Evolutionary conservation across 805 yeast genomes (phyloP), one percentile per base, ranked within the genome.

Genomic region (Teunomyces gatunensis): DNA sequence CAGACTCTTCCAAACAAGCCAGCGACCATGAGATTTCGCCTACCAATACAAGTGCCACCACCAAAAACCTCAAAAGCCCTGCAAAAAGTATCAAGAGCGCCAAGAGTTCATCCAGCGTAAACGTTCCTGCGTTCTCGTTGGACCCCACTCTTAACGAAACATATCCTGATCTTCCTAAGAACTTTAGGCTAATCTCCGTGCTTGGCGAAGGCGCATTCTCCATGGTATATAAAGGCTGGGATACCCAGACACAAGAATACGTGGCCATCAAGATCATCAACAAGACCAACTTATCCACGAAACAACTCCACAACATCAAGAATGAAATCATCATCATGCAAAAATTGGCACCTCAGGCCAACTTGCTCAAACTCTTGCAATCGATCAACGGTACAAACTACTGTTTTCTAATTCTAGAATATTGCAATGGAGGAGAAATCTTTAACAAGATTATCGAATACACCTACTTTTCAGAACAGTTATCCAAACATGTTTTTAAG

Each of bases 181-280:
- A 64, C 37, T 73, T 64, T 53, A 57, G 59, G 32, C 56, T 73
- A 13, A 42, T 68, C 30, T 58, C 64, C 10, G 54, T 65, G 17
- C 54, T 86, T 13, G 92, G 94, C 0, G 91, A 86, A 60, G 98
- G 98, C 6, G 97, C 97, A 0, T 91, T 92, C 62, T 88, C 96
- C 2, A 77, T 80, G 10, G 98, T 92, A 4, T 88, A 83, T 69
- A 83, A 79, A 60, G 96, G 95, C 0, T 60, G 71, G 12, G 84
- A 84, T 55, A 54, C 54, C 9, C 61, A 73, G 5, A 63, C 68
- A 28, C 64, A 76, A 42, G 65, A 68, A 32, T 49, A 56, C 6
- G 84, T 88, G 12, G 96, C 96, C 10, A 79, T 89, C 57, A 89
- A 89, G 59, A 79, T 87, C 49, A 87, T 89, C 39, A 76, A 80